Evolutionary conservation across 352 stramenopile genomes (phyloP).

Genomic region (Phytophthora sp.): DNA sequence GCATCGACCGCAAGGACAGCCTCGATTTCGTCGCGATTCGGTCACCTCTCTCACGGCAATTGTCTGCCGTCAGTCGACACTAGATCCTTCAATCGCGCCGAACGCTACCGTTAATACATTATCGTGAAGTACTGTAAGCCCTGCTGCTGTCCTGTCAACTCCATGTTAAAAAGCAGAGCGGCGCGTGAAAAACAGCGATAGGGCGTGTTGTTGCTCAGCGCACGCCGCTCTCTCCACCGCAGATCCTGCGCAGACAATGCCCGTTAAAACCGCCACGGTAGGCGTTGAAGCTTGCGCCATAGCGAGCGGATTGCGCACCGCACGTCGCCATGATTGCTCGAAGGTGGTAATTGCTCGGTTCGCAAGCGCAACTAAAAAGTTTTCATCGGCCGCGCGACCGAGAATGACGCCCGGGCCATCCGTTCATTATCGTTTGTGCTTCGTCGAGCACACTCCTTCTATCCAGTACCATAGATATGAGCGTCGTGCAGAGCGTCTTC

Average conservation of each 20-base stretch:
- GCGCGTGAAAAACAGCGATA: too few species aligned
- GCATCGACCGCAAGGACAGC: conserved; percentile 15
- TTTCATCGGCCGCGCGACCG: background rate
- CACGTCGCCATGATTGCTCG: background rate
- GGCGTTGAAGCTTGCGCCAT: background rate
- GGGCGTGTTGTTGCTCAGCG: too few species aligned
- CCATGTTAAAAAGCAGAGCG: too few species aligned
- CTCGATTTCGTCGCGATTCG: conserved; percentile 22
- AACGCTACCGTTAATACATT: too few species aligned
- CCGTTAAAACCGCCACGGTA: background rate
- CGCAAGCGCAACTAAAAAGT: too few species aligned
- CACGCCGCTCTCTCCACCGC: too few species aligned
- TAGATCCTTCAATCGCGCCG: background rate
- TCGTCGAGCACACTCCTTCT: background rate
- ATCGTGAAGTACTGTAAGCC: too few species aligned
- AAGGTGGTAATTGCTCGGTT: background rate
- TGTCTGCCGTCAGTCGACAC: background rate
- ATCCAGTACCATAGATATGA: background rate
- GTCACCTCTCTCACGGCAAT: conserved; percentile 10
- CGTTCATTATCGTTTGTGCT: conserved; percentile 1
- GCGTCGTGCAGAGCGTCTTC: conserved; percentile 18
- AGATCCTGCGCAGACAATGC: too few species aligned
- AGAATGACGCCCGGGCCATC: background rate
- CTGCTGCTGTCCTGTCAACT: too few species aligned
- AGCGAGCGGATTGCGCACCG: background rate